Base-by-base conservation (phyloP, 2,329 filamentous ascomycete genomes). In the Didymellaceae sp. region DNA sequence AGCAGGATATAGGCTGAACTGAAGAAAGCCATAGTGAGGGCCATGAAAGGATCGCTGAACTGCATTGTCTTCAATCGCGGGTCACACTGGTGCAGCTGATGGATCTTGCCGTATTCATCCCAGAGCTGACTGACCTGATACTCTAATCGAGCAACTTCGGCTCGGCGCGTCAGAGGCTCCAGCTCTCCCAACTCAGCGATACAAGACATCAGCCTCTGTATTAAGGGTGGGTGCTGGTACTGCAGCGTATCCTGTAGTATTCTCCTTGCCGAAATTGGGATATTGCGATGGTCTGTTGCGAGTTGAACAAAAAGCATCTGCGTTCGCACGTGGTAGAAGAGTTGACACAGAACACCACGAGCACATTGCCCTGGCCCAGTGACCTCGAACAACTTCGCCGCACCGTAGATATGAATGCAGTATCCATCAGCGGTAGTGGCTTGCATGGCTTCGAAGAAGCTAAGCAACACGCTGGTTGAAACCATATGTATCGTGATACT, bases 381-480 rank as follows among this genome's bases (percentile, higher is more conserved):
- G 0, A 62, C 33, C 39, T 70, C 62, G 4, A 70, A 44, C 54
- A 71, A 61, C 25, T 54, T 59, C 1, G 61, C 67, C 13, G 65
- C 66, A n/a, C 67, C 67, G 18, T 59, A 54, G 24, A 71, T 59
- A 33, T 72, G 67, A 16, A 58, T 49, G n/a, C 61, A 55, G 44
- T 71, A 72, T 2, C 62, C 66, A 11, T 61, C 51, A 7, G 59
- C 53, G 8, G 58, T 66, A 5, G 68, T 70, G 3, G 62, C 52
- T 16, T 63, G 60, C 64, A 71, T 68, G 4, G 66, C 61, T 31
- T 72, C 68, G 32, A 70, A 70, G 11, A 71, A 55, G 16, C 63
- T 66, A 7, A 70, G 55, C 17, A 70, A 52, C 3, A 71, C 61
- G 9, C 62, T 63, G 6, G 67, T 71, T 3, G 61, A 71, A 4